Evolutionary conservation across 345 rosid genomes (phyloP).

Genomic region (Lepidium africanum): DNA sequence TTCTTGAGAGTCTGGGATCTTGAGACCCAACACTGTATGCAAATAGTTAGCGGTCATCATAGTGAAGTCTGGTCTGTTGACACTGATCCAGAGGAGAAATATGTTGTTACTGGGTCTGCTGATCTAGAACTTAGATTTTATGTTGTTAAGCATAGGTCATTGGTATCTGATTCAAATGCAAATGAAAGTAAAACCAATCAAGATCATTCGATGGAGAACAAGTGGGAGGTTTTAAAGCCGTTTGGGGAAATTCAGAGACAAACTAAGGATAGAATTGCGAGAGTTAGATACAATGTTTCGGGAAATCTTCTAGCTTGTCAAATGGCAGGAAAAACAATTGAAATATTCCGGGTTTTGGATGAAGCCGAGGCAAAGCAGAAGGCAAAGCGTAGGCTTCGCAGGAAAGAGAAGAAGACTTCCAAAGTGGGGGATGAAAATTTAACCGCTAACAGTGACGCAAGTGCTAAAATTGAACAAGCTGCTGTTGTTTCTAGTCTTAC

Average conservation of each 20-base stretch:
- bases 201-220: constrained; percentile 38
- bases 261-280: constrained; percentile 76
- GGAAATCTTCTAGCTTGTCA: constrained; percentile 90
- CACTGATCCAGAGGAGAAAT: constrained; percentile 73
- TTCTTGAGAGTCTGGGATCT: constrained; percentile 98
- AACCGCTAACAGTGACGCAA: constrained; percentile 34
- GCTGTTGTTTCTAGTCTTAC: constrained; percentile 28
- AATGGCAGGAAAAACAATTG: constrained; percentile 80
- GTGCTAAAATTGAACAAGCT: constrained; percentile 30
- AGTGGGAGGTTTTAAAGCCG: constrained; percentile 65
- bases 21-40: constrained; percentile 91
- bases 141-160: constrained; percentile 39
- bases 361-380: constrained; percentile 78
- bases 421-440: constrained; percentile 32
- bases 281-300: constrained; percentile 59
- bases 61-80: constrained; percentile 96
- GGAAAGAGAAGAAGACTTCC: constrained; percentile 84
- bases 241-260: constrained; percentile 88
- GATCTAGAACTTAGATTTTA: constrained; percentile 78
- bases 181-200: constrained; percentile 27
- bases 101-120: constrained; percentile 82
- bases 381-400: constrained; percentile 75
- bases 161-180: constrained; percentile 26
- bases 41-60: constrained; percentile 90
- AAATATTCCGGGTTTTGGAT: constrained; percentile 61